phyloP scores from a whole-genome alignment of 2,329 filamentous ascomycete species.

The Phialocephala subalpina region DNA sequence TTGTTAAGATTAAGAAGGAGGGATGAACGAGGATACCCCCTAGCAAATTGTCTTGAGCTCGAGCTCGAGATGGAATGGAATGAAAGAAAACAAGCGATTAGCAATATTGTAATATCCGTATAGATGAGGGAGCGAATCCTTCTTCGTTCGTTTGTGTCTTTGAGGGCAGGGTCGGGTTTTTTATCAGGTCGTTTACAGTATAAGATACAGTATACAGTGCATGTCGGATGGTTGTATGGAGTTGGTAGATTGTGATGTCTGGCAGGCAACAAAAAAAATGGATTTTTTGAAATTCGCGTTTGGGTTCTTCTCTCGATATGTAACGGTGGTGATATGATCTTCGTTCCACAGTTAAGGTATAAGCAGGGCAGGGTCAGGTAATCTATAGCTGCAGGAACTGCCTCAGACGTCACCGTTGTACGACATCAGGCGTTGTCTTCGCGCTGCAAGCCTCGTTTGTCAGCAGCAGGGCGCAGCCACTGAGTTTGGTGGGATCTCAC shows the following conservation, averaged over 20 bases:
- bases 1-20: background rate
- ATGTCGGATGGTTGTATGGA: background rate
- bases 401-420: no score
- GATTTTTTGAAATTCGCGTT: background rate
- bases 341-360: background rate
- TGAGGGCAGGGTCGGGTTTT: background rate
- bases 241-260: slow-evolving; percentile 8
- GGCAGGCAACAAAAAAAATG: background rate
- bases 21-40: slow-evolving; percentile 9
- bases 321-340: background rate
- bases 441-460: no score
- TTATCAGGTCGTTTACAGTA: background rate
- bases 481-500: no score
- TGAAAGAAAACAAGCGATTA: background rate
- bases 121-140: background rate
- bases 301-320: background rate
- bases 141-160: slow-evolving; percentile 10
- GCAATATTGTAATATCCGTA: slow-evolving; percentile 9
- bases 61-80: background rate
- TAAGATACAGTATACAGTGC: background rate
- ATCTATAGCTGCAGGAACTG: no score
- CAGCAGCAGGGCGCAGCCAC: no score
- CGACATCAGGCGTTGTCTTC: no score
- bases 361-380: background rate
- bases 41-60: background rate